These are phyloP conservation scores for Pseudogymnoascus verrucosus DNA, from an alignment of 2,329 filamentous ascomycete genomes.

Conservation along the genomic window DNA sequence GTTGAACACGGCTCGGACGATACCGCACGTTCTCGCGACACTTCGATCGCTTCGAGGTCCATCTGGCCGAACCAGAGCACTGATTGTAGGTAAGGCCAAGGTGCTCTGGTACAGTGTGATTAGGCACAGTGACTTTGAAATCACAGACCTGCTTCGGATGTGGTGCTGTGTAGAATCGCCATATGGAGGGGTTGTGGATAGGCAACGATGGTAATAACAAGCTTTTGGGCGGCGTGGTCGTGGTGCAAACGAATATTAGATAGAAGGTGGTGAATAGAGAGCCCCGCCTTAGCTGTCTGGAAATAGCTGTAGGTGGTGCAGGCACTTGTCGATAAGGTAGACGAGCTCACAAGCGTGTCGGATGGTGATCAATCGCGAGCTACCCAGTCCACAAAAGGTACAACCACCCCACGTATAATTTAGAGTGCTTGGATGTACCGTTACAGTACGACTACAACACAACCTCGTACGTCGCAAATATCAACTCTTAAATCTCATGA, in stretches of 20 bases:
- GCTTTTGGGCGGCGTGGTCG: not conserved
- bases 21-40: slow-evolving; percentile 48
- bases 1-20: slow-evolving; percentile 56
- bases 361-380: slow-evolving; percentile 3
- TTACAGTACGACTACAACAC: not conserved
- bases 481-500: not conserved
- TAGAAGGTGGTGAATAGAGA: not conserved
- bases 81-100: slow-evolving; percentile 39
- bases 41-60: slow-evolving; percentile 26
- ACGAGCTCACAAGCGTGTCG: slow-evolving; percentile 8
- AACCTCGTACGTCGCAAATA: not conserved
- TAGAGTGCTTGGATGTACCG: not conserved
- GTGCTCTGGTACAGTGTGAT: not conserved
- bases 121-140: slow-evolving; percentile 3
- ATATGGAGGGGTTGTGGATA: slow-evolving; percentile 1
- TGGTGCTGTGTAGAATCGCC: not conserved
- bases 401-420: slow-evolving; percentile 3
- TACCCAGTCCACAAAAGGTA: slow-evolving; percentile 1
- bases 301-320: slow-evolving; percentile 6
- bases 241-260: slow-evolving; percentile 8
- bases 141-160: not conserved
- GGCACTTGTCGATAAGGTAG: slow-evolving; percentile 8
- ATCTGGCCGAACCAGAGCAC: slow-evolving; percentile 40
- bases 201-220: slow-evolving; percentile 4
- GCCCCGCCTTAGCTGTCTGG: slow-evolving; percentile 7